phyloP scores from a whole-genome alignment of 768 basidiomycete genomes.

The Hygrophorus pudorinus region DNA sequence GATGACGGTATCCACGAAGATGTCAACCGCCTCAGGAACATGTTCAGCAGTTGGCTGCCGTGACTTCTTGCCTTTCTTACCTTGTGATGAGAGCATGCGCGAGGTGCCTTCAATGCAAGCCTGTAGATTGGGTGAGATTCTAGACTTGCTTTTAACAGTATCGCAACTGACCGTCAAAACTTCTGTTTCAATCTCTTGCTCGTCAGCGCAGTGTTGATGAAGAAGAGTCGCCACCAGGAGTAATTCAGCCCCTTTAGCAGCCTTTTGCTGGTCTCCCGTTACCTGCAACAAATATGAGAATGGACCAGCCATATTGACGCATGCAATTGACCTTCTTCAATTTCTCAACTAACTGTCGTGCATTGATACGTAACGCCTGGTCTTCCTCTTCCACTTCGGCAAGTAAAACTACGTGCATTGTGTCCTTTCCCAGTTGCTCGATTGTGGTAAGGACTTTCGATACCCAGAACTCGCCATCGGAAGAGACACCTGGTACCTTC shows the following conservation, averaged over 20 bases:
- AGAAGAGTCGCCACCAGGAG: constrained; percentile 63
- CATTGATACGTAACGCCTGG: constrained; percentile 32
- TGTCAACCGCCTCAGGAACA: constrained; percentile 59
- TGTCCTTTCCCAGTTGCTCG: constrained; percentile 47
- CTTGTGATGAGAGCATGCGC: constrained; percentile 36
- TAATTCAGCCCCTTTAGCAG: constrained; percentile 60
- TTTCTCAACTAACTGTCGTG: constrained; percentile 28
- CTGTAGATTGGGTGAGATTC: constrained; percentile 23
- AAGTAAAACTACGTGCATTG: constrained; percentile 53
- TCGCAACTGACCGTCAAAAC: constrained; percentile 48
- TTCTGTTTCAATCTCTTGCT: constrained; percentile 40
- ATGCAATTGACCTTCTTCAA: constrained; percentile 33
- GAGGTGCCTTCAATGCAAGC: constrained; percentile 48
- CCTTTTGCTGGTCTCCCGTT: constrained; percentile 29
- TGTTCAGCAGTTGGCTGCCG: constrained; percentile 29
- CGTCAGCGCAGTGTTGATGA: constrained; percentile 59
- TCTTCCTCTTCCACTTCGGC: constrained; percentile 49
- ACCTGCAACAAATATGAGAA: constrained; percentile 13
- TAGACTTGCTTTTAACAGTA: neutral
- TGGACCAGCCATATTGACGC: neutral
- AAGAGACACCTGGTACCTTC: constrained; percentile 51
- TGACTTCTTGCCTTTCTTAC: constrained; percentile 29
- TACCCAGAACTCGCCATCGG: constrained; percentile 76
- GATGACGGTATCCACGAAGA: constrained; percentile 84
- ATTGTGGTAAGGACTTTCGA: constrained; percentile 52